A percentile compares a stretch with the other conserved stretches of the same genome.
phyloP scores from a whole-genome alignment of 306 rosid genomes.

The Quercus agrifolia region DNA sequence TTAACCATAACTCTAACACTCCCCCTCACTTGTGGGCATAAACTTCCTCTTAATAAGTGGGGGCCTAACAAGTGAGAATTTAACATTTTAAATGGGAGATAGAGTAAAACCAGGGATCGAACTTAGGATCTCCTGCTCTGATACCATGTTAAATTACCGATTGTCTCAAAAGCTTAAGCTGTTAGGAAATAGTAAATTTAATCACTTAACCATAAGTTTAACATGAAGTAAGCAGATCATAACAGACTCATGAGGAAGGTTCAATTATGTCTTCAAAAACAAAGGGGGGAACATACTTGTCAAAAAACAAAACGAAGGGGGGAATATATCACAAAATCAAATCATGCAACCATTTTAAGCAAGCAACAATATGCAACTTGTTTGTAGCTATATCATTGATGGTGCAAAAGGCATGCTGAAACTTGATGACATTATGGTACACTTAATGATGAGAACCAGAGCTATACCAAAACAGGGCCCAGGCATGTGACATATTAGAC shows the following conservation, averaged over 20 bases:
- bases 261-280: neutral
- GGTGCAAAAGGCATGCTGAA: neutral
- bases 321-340: neutral
- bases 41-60: no score
- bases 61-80: no score
- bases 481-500: neutral
- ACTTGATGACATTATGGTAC: neutral
- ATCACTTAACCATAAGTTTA: no score
- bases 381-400: conserved; percentile 8
- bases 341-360: conserved; percentile 5
- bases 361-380: neutral
- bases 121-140: no score
- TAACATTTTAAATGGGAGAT: no score
- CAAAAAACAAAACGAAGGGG: neutral
- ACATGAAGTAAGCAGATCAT: conserved; percentile 3
- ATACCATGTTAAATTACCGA: no score
- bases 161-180: no score
- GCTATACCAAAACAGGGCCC: neutral
- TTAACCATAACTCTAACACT: no score
- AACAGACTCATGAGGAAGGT: conserved; percentile 1
- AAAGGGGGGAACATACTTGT: neutral
- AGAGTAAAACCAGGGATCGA: no score
- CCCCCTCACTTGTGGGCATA: no score
- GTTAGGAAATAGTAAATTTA: no score
- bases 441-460: neutral